Conservation (phyloP, 305 asterid species). For the Fraxinus xanthoxyloides region DNA sequence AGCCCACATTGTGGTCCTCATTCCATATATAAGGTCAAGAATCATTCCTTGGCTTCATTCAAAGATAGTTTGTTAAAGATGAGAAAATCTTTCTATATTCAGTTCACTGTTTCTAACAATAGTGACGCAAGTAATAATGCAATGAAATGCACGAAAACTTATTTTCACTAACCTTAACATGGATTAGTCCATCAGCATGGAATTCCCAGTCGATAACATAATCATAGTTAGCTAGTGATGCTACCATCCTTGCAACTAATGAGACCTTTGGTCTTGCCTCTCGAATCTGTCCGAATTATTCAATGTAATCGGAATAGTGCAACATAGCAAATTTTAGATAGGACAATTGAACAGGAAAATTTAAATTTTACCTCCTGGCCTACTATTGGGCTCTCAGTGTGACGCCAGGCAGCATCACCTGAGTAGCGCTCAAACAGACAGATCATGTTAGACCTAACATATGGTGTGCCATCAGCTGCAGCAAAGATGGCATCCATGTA, state of each 20-base stretch:
- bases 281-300: slow-evolving; percentile 29
- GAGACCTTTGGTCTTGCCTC: slow-evolving; percentile 74
- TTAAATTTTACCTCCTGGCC: slow-evolving; percentile 35
- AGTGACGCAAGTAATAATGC: not conserved
- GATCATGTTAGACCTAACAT: slow-evolving; percentile 49
- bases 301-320: not conserved
- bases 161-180: slow-evolving; percentile 44
- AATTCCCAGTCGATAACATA: slow-evolving; percentile 76
- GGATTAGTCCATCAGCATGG: slow-evolving; percentile 69
- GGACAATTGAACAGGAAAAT: not conserved
- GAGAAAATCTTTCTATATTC: not conserved
- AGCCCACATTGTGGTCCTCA: not conserved
- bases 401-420: slow-evolving; percentile 72
- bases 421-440: slow-evolving; percentile 69
- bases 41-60: not conserved
- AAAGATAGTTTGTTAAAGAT: not conserved
- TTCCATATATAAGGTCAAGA: not conserved
- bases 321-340: not conserved
- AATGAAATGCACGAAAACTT: not conserved
- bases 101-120: not conserved
- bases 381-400: slow-evolving; percentile 47
- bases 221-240: slow-evolving; percentile 71
- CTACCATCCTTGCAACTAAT: slow-evolving; percentile 55
- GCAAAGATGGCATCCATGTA: slow-evolving; percentile 69
- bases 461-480: slow-evolving; percentile 61